Evolutionary conservation across 495 filamentous ascomycete species (phyloP), one percentile per base, ranked within the genome.

Genomic region (Tuber borchii): DNA sequence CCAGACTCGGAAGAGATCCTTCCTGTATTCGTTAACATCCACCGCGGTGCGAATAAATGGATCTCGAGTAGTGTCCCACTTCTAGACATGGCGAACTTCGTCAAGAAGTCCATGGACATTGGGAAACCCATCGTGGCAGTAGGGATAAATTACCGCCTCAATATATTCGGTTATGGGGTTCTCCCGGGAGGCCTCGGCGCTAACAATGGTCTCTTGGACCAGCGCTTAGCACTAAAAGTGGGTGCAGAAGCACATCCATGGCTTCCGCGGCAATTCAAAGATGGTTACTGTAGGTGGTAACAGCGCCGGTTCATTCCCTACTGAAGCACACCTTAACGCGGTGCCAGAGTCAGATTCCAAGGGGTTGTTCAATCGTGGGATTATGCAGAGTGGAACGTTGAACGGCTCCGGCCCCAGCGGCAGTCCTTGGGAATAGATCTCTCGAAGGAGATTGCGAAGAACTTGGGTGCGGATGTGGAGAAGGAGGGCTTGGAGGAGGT

Each of bases 211-310:
- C 83, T 93, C 4, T 84, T 87, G 45, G 92, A 94, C 78, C 91
- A 94, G 78, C 85, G 88, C 7, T 85, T 91, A 75, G 91, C 89
- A 17, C 83, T 94, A 31, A 83, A n/a, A 91, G 69, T 95, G 92
- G 92, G 87, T 93, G 5, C 87, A 91, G 76, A 86, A 87, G 73
- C 85, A 92, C 77, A 91, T 94, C 73, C 84, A 86, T 74, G 85
- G 87, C 0, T 93, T 94, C 80, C 90, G 91, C 14, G 92, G 92
- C 26, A 86, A 93, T 79, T 85, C 87, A 1, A 74, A 83, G 5
- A 83, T 86, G 48, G 89, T 93, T 40, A 92, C 91, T 7, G 86
- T 93, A 6, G 87, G 88, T 78, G 91, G 91, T 26, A 87, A 91
- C 44, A 74, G 71, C 4, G 75, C 77, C 0, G 77, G 77, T 1